phyloP scores from a whole-genome alignment of 331 rosid genomes.

The Malus hybrid region DNA sequence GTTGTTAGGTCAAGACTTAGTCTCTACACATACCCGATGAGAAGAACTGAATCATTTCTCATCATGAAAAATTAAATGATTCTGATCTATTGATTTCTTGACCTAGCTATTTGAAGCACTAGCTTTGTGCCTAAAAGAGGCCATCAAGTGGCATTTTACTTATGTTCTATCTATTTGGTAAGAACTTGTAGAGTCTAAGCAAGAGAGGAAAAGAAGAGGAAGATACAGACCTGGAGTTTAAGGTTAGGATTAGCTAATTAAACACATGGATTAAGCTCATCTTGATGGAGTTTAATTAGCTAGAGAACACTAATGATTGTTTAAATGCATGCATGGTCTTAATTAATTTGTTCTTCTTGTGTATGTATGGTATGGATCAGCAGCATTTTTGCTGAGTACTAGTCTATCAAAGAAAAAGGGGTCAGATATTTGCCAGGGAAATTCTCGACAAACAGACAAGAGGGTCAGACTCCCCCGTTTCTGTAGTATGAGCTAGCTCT shows the following conservation, averaged over 20 bases:
- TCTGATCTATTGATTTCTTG: neutral
- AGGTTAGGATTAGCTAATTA: neutral
- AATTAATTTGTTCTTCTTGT: neutral
- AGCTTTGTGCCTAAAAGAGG: neutral
- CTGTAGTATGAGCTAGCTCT: slow-evolving; percentile 18
- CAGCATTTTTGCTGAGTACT: neutral
- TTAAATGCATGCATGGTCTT: neutral
- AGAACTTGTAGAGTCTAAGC: neutral
- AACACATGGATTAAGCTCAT: neutral
- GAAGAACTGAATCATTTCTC: neutral
- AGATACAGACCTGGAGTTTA: neutral
- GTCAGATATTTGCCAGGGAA: slow-evolving; percentile 49
- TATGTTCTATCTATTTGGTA: neutral
- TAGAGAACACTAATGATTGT: neutral
- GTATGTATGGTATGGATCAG: neutral
- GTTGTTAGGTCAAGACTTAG: neutral
- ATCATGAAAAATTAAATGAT: neutral
- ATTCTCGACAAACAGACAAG: slow-evolving; percentile 81
- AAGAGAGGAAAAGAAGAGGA: no score
- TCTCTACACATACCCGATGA: neutral
- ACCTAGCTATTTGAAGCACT: neutral
- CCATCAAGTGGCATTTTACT: neutral
- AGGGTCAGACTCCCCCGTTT: slow-evolving; percentile 50
- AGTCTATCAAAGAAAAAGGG: slow-evolving; percentile 8
- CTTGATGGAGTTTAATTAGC: neutral